These are phyloP conservation scores for Aspergillus fischeri DNA, from an alignment of 2,329 filamentous ascomycete genomes.

Conservation along the genomic window DNA sequence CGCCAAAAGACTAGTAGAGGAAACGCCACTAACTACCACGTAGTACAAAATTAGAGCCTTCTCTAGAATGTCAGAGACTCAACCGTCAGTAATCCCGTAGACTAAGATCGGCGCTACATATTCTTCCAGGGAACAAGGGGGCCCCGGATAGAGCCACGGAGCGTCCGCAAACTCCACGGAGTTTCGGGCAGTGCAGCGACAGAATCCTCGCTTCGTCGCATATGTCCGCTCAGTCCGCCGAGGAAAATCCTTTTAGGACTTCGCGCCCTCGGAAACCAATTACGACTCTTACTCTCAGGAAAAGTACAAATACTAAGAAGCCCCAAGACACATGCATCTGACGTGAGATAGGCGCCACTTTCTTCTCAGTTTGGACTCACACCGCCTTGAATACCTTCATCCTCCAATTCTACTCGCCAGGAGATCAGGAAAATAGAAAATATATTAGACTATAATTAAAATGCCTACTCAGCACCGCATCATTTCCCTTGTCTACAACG, in stretches of 20 bases:
- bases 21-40: too few species aligned
- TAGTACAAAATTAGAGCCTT: too few species aligned
- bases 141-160: too few species aligned
- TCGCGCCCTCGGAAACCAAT: neutral
- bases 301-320: neutral
- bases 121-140: too few species aligned
- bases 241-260: neutral
- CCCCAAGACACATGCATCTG: neutral
- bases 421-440: too few species aligned
- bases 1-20: too few species aligned
- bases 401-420: too few species aligned
- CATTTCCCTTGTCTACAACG: slow-evolving; percentile 33
- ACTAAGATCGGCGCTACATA: too few species aligned
- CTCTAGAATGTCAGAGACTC: too few species aligned
- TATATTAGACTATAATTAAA: neutral
- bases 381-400: neutral
- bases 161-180: neutral
- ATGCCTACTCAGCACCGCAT: neutral
- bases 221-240: neutral
- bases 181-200: neutral
- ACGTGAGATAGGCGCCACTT: neutral
- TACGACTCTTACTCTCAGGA: neutral
- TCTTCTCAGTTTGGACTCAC: neutral
- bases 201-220: too few species aligned
- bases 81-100: too few species aligned